Evolutionary conservation across 129 eudicot genomes (phyloP).

Genomic region (Deinandra increscens): DNA sequence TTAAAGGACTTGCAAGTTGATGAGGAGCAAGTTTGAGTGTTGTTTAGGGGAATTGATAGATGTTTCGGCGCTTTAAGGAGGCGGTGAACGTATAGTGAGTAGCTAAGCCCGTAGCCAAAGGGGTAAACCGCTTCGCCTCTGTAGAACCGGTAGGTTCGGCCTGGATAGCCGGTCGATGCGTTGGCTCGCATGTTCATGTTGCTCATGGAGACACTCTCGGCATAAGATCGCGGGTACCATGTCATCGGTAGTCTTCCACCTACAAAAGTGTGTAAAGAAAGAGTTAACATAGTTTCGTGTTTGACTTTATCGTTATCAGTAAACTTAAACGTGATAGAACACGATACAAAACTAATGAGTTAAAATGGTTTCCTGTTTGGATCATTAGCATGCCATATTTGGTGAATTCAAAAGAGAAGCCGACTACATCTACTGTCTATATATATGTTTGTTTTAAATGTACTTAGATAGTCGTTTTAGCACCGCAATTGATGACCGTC

Average conservation of each 20-base stretch:
- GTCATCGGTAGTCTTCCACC: slow-evolving; percentile 40
- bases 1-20: slow-evolving; percentile 18
- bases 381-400: too few relatives aligned
- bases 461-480: too few relatives aligned
- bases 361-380: too few relatives aligned
- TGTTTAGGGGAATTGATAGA: neutral
- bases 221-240: slow-evolving; percentile 31
- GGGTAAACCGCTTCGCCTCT: slow-evolving; percentile 29
- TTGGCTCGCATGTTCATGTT: slow-evolving; percentile 30
- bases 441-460: too few relatives aligned
- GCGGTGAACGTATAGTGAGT: slow-evolving; percentile 22
- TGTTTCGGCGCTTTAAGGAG: slow-evolving; percentile 29
- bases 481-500: too few relatives aligned
- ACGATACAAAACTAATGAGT: too few relatives aligned
- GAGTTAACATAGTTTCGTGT: too few relatives aligned
- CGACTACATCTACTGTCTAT: too few relatives aligned
- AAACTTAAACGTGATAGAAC: too few relatives aligned
- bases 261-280: neutral
- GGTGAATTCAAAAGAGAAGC: too few relatives aligned
- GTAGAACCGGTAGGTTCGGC: slow-evolving; percentile 44
- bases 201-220: slow-evolving; percentile 23
- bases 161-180: slow-evolving; percentile 31
- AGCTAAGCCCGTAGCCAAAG: slow-evolving; percentile 51
- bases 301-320: too few relatives aligned
- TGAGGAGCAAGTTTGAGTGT: slow-evolving; percentile 2